These are phyloP conservation scores for Cladosporium colombiae DNA, from an alignment of 2,329 filamentous ascomycete genomes.

Conservation along the genomic window DNA sequence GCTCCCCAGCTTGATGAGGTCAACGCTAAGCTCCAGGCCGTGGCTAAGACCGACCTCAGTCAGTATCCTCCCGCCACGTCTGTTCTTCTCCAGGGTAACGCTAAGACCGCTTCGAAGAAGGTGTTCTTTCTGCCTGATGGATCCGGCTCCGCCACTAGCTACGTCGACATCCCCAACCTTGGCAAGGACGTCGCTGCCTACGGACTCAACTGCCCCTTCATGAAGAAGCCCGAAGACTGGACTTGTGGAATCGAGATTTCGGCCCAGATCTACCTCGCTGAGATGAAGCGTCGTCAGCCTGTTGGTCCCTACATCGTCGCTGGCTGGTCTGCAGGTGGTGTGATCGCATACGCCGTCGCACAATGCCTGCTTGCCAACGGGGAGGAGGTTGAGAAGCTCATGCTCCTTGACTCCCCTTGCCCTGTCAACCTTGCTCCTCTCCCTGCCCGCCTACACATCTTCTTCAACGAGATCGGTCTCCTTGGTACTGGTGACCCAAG, in stretches of 20 bases:
- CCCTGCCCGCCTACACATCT: conserved; percentile 62
- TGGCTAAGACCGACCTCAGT: conserved; percentile 42
- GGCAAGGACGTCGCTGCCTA: conserved; percentile 53
- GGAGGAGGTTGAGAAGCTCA: conserved; percentile 52
- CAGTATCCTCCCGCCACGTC: conserved; percentile 52
- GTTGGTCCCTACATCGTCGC: conserved; percentile 59
- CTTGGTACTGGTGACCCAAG: conserved; percentile 62
- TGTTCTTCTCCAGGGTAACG: conserved; percentile 59
- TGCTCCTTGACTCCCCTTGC: conserved; percentile 57
- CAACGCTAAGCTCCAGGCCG: conserved; percentile 46
- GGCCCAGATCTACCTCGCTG: conserved; percentile 64
- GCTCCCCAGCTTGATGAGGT: conserved; percentile 48
- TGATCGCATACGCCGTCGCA: conserved; percentile 55
- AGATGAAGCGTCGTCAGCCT: conserved; percentile 72
- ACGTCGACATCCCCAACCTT: conserved; percentile 60
- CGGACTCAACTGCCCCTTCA: conserved; percentile 68
- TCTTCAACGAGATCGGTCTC: conserved; percentile 71
- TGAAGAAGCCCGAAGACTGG: conserved; percentile 68
- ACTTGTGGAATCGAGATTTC: conserved; percentile 66
- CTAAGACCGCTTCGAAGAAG: conserved; percentile 57
- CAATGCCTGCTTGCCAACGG: conserved; percentile 51
- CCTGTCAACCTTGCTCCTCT: conserved; percentile 54
- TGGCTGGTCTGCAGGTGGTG: conserved; percentile 58
- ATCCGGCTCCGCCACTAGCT: conserved; percentile 66
- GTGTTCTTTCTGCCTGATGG: conserved; percentile 55